Conservation (phyloP, 169 alveolate genomes). For the Plasmodium malariae region DNA sequence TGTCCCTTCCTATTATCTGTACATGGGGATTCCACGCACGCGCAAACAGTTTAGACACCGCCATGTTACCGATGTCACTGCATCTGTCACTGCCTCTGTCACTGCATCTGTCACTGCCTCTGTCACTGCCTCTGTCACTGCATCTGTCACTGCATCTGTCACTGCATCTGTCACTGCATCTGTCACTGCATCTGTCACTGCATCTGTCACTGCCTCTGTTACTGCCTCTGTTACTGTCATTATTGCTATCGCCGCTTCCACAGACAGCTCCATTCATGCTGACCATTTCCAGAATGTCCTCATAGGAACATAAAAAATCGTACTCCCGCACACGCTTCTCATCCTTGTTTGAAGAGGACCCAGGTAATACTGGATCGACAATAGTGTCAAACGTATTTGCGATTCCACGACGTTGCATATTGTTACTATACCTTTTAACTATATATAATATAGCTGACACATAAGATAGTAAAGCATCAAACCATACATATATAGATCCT, state of each 20-base stretch:
- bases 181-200: background rate
- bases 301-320: constrained; percentile 13
- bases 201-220: background rate
- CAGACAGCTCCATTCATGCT: no score
- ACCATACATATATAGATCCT: constrained; percentile 93
- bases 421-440: background rate
- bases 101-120: background rate
- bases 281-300: constrained; percentile 24
- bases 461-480: constrained; percentile 92
- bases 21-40: constrained; percentile 72
- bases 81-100: background rate
- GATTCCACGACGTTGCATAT: background rate
- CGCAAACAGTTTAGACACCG: background rate
- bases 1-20: constrained; percentile 93
- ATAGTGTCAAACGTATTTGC: background rate
- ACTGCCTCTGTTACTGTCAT: background rate
- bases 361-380: background rate
- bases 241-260: background rate
- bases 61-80: background rate
- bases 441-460: constrained; percentile 76
- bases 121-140: background rate
- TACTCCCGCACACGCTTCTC: background rate
- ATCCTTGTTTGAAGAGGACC: background rate
- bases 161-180: no score
- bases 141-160: background rate